These are phyloP conservation scores for Sphaerulina musiva DNA, from an alignment of 2,329 filamentous ascomycete genomes.

Conservation along the genomic window DNA sequence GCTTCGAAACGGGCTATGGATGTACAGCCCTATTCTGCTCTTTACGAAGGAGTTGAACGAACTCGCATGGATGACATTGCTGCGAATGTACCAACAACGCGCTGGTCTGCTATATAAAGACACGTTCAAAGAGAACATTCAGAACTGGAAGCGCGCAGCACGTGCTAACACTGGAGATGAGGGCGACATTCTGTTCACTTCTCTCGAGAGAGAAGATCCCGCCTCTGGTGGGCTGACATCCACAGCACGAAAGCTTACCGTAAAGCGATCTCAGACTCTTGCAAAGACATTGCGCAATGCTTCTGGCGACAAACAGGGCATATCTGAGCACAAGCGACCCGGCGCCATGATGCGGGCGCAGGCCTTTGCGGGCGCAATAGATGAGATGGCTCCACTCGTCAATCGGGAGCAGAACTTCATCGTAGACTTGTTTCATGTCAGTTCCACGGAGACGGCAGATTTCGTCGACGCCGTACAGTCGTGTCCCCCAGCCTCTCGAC, in stretches of 20 bases:
- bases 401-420: constrained; percentile 95
- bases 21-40: constrained; percentile 77
- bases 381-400: constrained; percentile 75
- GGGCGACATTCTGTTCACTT: constrained; percentile 67
- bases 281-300: constrained; percentile 66
- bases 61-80: constrained; percentile 70
- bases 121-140: constrained; percentile 71
- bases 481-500: constrained; percentile 59
- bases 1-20: constrained; percentile 71
- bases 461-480: constrained; percentile 73
- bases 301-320: constrained; percentile 52
- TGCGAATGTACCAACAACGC: constrained; percentile 74
- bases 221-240: constrained; percentile 55
- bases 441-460: constrained; percentile 72
- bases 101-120: constrained; percentile 70
- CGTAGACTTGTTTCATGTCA: constrained; percentile 92
- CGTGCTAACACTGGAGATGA: constrained; percentile 31
- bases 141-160: constrained; percentile 57
- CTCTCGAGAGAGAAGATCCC: constrained; percentile 74
- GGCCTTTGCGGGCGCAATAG: constrained; percentile 70
- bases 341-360: constrained; percentile 59
- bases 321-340: constrained; percentile 48
- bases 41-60: constrained; percentile 81
- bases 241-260: constrained; percentile 81
- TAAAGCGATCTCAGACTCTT: constrained; percentile 85